phyloP scores from a whole-genome alignment of 495 filamentous ascomycete species.

The Aspergillus incahuasiensis region DNA sequence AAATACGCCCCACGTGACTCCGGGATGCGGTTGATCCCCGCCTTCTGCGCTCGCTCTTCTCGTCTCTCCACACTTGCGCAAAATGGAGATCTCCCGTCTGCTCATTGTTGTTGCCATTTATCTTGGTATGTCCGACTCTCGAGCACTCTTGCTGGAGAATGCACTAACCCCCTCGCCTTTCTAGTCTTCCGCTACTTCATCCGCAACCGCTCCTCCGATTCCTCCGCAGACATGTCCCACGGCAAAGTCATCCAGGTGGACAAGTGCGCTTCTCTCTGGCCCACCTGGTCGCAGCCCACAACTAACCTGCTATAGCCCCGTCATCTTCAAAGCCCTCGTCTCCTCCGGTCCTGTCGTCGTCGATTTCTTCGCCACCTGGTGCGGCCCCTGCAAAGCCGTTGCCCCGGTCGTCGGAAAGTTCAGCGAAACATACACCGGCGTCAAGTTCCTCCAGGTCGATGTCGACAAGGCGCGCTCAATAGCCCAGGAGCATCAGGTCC shows the following conservation, averaged over 20 bases:
- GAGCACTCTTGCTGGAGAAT: not conserved
- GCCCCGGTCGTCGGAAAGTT: conserved; percentile 54
- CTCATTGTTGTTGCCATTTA: conserved; percentile 11
- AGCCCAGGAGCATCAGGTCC: conserved; percentile 66
- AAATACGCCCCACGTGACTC: not conserved
- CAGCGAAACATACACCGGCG: conserved; percentile 47
- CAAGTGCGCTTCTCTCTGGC: conserved; percentile 8
- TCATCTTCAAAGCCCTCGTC: conserved; percentile 42
- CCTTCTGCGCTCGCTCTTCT: not conserved
- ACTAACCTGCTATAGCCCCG: conserved; percentile 4
- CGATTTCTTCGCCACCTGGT: conserved; percentile 83
- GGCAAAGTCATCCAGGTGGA: conserved; percentile 18
- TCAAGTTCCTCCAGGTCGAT: conserved; percentile 78
- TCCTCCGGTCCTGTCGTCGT: conserved; percentile 62
- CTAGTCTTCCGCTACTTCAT: conserved; percentile 18
- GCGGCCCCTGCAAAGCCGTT: conserved; percentile 54
- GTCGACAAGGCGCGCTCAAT: conserved; percentile 74
- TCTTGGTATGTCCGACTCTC: not conserved
- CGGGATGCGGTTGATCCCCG: not conserved
- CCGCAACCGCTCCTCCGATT: conserved; percentile 3
- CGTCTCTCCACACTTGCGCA: not conserved
- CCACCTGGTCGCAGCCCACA: not conserved
- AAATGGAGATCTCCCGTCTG: conserved; percentile 12
- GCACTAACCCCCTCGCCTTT: not conserved
- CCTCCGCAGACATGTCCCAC: conserved; percentile 11